Evolutionary conservation across 108 stramenopile species (phyloP).

Genomic region (Cafeteria roenbergensis): DNA sequence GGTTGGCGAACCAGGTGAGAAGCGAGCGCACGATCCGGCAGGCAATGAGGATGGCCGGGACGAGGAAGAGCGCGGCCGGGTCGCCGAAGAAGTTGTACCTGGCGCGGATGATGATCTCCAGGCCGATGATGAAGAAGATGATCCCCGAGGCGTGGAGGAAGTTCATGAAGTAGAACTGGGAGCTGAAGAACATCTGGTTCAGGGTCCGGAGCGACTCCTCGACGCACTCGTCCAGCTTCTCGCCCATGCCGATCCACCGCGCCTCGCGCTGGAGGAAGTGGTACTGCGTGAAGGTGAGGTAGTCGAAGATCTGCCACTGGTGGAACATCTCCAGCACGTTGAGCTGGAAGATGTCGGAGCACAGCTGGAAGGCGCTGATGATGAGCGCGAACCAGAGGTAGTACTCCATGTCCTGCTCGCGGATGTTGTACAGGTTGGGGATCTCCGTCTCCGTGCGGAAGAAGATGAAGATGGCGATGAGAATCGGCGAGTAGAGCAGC

Average conservation of each 20-base stretch:
- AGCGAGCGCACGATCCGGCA: constrained; percentile 28
- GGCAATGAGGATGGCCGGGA: constrained; percentile 25
- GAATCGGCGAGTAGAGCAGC: constrained; percentile 50
- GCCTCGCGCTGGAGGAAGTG: constrained; percentile 58
- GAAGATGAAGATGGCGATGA: constrained; percentile 52
- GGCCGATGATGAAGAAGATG: constrained; percentile 52
- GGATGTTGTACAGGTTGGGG: constrained; percentile 58
- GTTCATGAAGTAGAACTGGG: constrained; percentile 64
- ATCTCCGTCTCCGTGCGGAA: constrained; percentile 54
- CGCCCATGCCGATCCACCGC: constrained; percentile 62
- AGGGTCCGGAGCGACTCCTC: constrained; percentile 54
- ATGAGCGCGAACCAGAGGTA: constrained; percentile 52
- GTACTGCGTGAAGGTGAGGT: constrained; percentile 52
- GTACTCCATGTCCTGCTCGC: constrained; percentile 63
- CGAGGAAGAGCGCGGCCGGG: constrained; percentile 43
- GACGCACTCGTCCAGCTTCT: constrained; percentile 60
- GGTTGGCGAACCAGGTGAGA: constrained; percentile 38
- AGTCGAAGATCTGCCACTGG: constrained; percentile 68
- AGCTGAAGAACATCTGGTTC: constrained; percentile 64
- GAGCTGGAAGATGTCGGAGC: constrained; percentile 56
- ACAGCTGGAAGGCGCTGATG: constrained; percentile 50
- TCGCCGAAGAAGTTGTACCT: constrained; percentile 62
- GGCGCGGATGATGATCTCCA: constrained; percentile 57
- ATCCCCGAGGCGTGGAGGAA: constrained; percentile 60
- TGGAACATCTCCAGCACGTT: constrained; percentile 58